Conservation (phyloP, 495 filamentous ascomycete species). For the Neohortaea acidophila region DNA sequence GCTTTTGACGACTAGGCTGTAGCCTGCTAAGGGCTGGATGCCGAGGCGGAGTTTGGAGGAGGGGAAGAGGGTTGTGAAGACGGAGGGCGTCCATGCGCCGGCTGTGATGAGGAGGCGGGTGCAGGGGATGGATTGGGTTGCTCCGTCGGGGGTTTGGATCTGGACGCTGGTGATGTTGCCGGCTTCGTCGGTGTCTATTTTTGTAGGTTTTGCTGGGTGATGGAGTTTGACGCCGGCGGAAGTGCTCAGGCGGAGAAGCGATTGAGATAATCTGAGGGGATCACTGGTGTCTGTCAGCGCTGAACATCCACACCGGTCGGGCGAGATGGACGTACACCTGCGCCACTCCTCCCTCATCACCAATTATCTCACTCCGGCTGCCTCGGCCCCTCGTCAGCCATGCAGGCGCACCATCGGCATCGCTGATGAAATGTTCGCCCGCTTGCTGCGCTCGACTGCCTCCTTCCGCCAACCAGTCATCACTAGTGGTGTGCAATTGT, state of each 20-base stretch:
- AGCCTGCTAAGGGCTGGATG: conserved; percentile 50
- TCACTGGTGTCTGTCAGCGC: no score
- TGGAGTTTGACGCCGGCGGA: conserved; percentile 50
- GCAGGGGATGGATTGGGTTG: conserved; percentile 28
- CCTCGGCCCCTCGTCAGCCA: conserved; percentile 46
- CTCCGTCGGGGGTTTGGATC: conserved; percentile 32
- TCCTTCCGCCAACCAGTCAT: conserved; percentile 47
- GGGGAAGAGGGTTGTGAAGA: conserved; percentile 51
- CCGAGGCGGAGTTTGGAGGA: conserved; percentile 34
- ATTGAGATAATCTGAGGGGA: conserved; percentile 46
- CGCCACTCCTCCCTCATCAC: conserved; percentile 44
- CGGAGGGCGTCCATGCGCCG: conserved; percentile 52
- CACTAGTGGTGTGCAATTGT: background rate
- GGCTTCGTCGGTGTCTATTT: conserved; percentile 34
- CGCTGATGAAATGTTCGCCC: conserved; percentile 17
- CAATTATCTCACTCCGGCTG: conserved; percentile 45
- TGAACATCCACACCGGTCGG: no score
- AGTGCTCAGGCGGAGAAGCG: conserved; percentile 42
- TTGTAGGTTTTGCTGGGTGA: conserved; percentile 43
- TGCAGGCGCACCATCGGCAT: conserved; percentile 27
- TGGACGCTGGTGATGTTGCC: conserved; percentile 34
- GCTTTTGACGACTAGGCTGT: conserved; percentile 51
- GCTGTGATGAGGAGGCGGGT: conserved; percentile 47
- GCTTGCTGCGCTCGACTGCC: conserved; percentile 48
- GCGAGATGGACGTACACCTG: conserved; percentile 38